Evolutionary conservation across 1,284 basidiomycete genomes (phyloP).

Genomic region (Crepidotus sp.): DNA sequence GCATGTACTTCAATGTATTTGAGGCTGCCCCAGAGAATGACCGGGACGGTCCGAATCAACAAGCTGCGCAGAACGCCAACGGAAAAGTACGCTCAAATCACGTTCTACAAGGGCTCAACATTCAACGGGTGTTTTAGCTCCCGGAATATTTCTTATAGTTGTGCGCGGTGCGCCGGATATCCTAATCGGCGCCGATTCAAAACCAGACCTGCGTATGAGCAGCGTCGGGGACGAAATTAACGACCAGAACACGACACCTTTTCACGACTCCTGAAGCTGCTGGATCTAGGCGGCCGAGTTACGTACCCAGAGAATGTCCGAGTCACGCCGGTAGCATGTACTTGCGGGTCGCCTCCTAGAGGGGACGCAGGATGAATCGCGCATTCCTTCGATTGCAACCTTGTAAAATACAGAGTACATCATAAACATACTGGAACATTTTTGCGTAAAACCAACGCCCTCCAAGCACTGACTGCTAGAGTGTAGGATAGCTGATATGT

Average conservation of each 20-base stretch:
- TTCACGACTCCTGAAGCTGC: neutral
- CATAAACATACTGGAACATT: constrained; percentile 12
- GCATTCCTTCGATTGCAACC: neutral
- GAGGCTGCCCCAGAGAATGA: constrained; percentile 99
- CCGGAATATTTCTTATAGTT: constrained; percentile 19
- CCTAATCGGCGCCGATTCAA: neutral
- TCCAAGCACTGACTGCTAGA: constrained; percentile 17
- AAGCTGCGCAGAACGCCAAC: constrained; percentile 57
- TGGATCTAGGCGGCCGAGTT: neutral
- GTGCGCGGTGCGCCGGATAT: neutral
- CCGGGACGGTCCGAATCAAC: constrained; percentile 69
- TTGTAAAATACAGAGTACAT: constrained; percentile 12
- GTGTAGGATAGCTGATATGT: constrained; percentile 13
- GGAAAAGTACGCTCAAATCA: constrained; percentile 45
- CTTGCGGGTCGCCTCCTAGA: neutral
- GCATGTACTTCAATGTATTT: constrained; percentile 96
- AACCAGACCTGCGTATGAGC: neutral
- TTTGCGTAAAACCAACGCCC: constrained; percentile 11
- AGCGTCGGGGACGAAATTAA: constrained; percentile 12
- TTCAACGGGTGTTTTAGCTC: constrained; percentile 8
- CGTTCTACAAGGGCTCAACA: neutral
- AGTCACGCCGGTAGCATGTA: neutral
- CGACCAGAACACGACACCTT: neutral
- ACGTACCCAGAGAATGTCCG: neutral
- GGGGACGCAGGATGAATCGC: neutral